These are phyloP conservation scores for Aspergillus carlsbadensis DNA, from an alignment of 495 filamentous ascomycete genomes.

Conservation along the genomic window DNA sequence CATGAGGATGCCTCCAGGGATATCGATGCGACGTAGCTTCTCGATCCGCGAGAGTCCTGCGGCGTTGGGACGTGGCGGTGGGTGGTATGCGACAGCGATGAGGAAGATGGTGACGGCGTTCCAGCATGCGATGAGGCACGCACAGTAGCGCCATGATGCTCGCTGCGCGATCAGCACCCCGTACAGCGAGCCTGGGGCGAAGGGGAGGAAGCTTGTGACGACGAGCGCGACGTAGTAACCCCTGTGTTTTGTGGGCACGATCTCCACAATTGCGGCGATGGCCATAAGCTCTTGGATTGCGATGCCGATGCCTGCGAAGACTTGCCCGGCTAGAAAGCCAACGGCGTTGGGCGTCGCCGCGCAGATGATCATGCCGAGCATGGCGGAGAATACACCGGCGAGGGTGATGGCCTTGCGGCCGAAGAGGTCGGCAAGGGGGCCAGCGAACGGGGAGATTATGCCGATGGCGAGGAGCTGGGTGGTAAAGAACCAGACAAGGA, in stretches of 20 bases:
- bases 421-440: constrained; percentile 3
- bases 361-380: constrained; percentile 8
- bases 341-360: neutral
- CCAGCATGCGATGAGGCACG: neutral
- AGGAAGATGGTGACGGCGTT: neutral
- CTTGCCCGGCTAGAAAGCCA: constrained; percentile 1
- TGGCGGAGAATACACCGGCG: neutral
- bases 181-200: neutral
- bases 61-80: neutral
- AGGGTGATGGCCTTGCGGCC: neutral
- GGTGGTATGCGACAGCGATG: neutral
- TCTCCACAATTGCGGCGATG: neutral
- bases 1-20: neutral
- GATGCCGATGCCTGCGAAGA: neutral
- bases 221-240: constrained; percentile 3
- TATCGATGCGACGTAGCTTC: neutral
- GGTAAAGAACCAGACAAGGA: constrained; percentile 1
- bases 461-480: neutral
- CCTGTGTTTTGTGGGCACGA: neutral
- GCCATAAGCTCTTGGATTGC: constrained; percentile 3
- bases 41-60: neutral
- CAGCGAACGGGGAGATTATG: neutral
- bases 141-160: constrained; percentile 1
- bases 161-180: neutral
- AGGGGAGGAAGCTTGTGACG: neutral